phyloP scores from a whole-genome alignment of 768 basidiomycete species.

The Suillus sp. region DNA sequence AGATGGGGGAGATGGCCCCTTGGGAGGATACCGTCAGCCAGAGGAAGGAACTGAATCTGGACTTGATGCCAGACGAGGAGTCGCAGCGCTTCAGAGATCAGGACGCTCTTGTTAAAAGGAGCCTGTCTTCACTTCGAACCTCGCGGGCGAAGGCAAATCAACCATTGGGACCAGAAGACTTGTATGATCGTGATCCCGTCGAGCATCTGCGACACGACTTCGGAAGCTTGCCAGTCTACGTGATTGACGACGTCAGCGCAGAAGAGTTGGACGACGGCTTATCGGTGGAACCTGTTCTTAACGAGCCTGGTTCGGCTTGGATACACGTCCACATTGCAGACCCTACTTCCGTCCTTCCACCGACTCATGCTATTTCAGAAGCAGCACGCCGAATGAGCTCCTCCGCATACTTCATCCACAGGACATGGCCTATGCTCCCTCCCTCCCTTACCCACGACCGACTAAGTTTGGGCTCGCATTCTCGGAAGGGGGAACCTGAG shows the following conservation, averaged over 20 bases:
- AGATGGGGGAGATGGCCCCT: conserved; percentile 73
- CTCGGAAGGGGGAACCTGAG: conserved; percentile 41
- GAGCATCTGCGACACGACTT: conserved; percentile 84
- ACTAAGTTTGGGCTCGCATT: conserved; percentile 49
- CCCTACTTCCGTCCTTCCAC: conserved; percentile 78
- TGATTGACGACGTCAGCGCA: conserved; percentile 80
- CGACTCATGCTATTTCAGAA: conserved; percentile 60
- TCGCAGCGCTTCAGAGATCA: conserved; percentile 37
- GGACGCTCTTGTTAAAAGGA: conserved; percentile 26
- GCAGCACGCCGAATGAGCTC: conserved; percentile 53
- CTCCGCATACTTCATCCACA: conserved; percentile 67
- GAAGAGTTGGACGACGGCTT: conserved; percentile 94
- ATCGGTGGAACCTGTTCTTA: conserved; percentile 70
- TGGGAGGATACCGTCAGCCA: conserved; percentile 73
- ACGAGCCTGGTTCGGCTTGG: conserved; percentile 68
- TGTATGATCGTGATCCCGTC: conserved; percentile 63
- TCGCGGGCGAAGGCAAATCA: conserved; percentile 20
- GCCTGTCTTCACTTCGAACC: conserved; percentile 17
- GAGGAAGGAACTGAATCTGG: conserved; percentile 36
- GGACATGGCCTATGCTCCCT: conserved; percentile 76
- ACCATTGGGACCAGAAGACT: conserved; percentile 61
- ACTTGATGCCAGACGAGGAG: conserved; percentile 26
- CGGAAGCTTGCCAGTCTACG: conserved; percentile 76
- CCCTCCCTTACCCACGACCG: conserved; percentile 48
- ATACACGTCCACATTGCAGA: conserved; percentile 93